Evolutionary conservation across 2,329 filamentous ascomycete genomes (phyloP), one percentile per base, ranked within the genome.

Genomic region (Ceratocystis colombiana): DNA sequence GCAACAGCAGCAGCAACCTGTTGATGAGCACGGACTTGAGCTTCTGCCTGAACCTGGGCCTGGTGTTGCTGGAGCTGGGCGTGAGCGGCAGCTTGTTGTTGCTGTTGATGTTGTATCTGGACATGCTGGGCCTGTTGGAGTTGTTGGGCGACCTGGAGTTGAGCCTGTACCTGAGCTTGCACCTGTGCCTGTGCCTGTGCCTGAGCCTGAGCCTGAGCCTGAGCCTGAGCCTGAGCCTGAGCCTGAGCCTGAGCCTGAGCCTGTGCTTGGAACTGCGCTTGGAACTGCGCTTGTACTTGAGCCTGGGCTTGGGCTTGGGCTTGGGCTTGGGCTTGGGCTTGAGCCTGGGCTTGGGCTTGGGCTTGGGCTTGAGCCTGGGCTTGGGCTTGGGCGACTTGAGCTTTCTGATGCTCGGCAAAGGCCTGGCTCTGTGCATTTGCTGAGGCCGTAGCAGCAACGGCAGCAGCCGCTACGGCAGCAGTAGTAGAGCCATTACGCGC

Each of bases 101-200:
- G 64, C 8, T 65, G 55, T 28, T 66, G 62, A 5, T 64, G 64
- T 33, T 65, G 64, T 20, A 65, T 59, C 44, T 65, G 64, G 5
- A 25, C 37, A 30, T 65, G 64, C 22, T 66, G 64, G n/a, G 20
- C 66, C 5, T 64, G 62, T 25, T 68, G 66, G 28, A 48, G 45
- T 15, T 67, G 45, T 15, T 67, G 66, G 48, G 61, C 61, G 10
- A 37, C 53, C 33, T 50, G 61, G 33, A 63, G 46, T 20, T 66
- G 65, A 3, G 61, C 61, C 17, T 62, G 59, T 10, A 33, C 59
- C 2, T 66, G 65, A 45, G 46, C 59, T 6, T 63, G 65, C 8
- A 28, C 64, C 3, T 66, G 65, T 3, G 20, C 59, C 12, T 66
- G 59, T 28, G 46, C 59, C 15, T 66, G 64, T 1, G 50, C 50